Base-by-base conservation (phyloP, 2,329 filamentous ascomycete species). In the Ophiosphaerella herpotricha region DNA sequence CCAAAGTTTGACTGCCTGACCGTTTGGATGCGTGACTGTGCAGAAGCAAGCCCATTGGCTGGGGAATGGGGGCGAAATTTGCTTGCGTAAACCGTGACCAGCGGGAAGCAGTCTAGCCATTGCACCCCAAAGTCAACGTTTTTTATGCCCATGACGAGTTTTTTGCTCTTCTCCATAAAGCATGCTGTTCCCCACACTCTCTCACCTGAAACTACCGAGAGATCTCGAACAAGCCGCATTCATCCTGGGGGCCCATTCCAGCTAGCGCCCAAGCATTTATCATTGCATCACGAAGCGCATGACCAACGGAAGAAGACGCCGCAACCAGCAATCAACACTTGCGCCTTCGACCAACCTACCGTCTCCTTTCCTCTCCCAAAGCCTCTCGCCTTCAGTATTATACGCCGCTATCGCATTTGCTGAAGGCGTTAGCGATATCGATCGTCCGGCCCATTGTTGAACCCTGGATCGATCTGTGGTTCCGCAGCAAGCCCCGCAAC, bases 41-140 rank as follows among this genome's bases (percentile, higher is more conserved):
- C 52, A 37, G 50, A 24, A 34, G 29, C 9, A 12, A 21, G 14
- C 43, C 52, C 45, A 61, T 63, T 61, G 55, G 60, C 33, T 50
- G 39, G 48, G 41, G n/a, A 26, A 13, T 13, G 24, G 43, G 13
- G 24, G 36, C 35, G 35, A 42, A 42, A 46, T 12, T 12, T 16
- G 8, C 18, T 31, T 21, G 35, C 14, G 26, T 24, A 13, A 23
- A 13, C 21, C 16, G 16, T 18, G 16, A 18, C 16, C 16, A 18
- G 16, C 16, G 16, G 2, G 16, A 18, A 39, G 24, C 9, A 46
- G 50, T 48, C 54, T 57, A 50, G 54, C 51, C 45, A 54, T 33
- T 43, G 45, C 45, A 52, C 46, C 40, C 43, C 38, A 34, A 45
- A 29, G 37, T 45, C 39, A 43, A 45, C 43, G 14, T 36, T 52